Conservation (phyloP, 2,329 filamentous ascomycete species). For the Cladosporium colombiae region DNA sequence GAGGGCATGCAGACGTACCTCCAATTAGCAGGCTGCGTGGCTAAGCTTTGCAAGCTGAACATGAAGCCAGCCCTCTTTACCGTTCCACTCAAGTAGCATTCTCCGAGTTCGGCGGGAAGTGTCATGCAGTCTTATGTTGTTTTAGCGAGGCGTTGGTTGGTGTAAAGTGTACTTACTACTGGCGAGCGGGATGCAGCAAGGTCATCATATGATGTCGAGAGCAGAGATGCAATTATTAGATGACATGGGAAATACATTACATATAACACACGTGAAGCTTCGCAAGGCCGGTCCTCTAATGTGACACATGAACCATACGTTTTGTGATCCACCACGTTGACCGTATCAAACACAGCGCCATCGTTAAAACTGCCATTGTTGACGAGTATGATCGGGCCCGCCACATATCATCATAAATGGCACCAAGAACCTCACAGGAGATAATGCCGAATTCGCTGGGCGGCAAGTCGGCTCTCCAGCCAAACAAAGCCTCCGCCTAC, state of each 20-base stretch:
- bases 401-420: not conserved
- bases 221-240: not conserved
- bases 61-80: slow-evolving; percentile 87
- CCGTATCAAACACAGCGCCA: not conserved
- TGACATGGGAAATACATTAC: not conserved
- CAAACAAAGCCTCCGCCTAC: not conserved
- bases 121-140: slow-evolving; percentile 2
- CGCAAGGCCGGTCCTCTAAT: not conserved
- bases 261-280: not conserved
- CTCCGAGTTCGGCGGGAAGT: slow-evolving; percentile 18
- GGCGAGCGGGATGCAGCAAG: not conserved
- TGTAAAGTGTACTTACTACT: slow-evolving; percentile 6
- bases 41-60: slow-evolving; percentile 88
- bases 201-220: not conserved
- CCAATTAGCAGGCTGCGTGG: slow-evolving; percentile 89
- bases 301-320: not conserved
- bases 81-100: slow-evolving; percentile 35
- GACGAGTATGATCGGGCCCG: not conserved
- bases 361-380: not conserved
- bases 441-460: not conserved
- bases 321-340: not conserved
- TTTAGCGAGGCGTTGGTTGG: slow-evolving; percentile 35
- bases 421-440: not conserved
- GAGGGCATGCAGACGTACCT: slow-evolving; percentile 94
- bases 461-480: not conserved